Evolutionary conservation across 768 basidiomycete genomes (phyloP).

Genomic region (Leccinum subgranulosum): DNA sequence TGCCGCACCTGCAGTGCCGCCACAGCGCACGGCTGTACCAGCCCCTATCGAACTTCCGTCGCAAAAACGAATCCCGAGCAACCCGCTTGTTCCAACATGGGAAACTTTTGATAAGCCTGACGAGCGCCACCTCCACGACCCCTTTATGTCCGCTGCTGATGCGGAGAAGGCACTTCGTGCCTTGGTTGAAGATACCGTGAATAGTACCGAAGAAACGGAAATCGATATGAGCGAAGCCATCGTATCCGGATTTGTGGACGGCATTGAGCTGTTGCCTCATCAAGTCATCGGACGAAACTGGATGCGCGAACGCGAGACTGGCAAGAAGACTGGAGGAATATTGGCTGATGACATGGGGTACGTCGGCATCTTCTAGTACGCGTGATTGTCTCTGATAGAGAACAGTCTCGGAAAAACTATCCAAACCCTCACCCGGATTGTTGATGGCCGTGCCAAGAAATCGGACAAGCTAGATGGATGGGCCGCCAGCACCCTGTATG

Average conservation of each 20-base stretch:
- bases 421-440: conserved; percentile 83
- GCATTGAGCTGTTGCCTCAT: conserved; percentile 75
- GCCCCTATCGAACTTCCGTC: conserved; percentile 31
- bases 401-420: conserved; percentile 83
- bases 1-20: conserved; percentile 10
- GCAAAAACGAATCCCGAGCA: conserved; percentile 17
- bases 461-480: conserved; percentile 72
- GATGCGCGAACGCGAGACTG: conserved; percentile 83
- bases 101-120: conserved; percentile 32
- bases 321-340: conserved; percentile 81
- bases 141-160: conserved; percentile 45
- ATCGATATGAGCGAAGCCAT: conserved; percentile 63
- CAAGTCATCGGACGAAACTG: conserved; percentile 83
- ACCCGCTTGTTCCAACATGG: conserved; percentile 16
- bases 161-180: conserved; percentile 79
- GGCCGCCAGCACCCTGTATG: conserved; percentile 69
- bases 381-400: conserved; percentile 4
- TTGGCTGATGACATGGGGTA: conserved; percentile 91
- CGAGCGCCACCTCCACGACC: conserved; percentile 25
- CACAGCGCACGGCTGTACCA: conserved; percentile 26
- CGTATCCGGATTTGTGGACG: conserved; percentile 75
- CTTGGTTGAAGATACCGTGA: conserved; percentile 64
- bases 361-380: conserved; percentile 7
- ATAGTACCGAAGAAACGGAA: conserved; percentile 43
- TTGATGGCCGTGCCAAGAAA: conserved; percentile 71